Conservation (phyloP, 495 filamentous ascomycete species). For the Penicillium psychrofluorescens region DNA sequence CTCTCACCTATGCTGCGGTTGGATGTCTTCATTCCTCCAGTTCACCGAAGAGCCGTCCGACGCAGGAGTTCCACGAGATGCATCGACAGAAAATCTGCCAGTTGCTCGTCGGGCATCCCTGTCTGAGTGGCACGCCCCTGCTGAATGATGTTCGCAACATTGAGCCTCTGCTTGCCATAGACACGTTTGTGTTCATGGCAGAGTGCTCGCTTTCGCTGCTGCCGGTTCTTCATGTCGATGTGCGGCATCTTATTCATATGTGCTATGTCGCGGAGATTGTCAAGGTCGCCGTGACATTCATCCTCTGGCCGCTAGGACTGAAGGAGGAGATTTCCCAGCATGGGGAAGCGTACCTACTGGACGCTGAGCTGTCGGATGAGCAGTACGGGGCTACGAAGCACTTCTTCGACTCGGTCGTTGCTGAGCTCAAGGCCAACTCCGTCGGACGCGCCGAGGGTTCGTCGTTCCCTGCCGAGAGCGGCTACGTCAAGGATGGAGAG, state of each 20-base stretch:
- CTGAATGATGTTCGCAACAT: conserved; percentile 43
- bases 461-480: conserved; percentile 34
- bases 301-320: conserved; percentile 35
- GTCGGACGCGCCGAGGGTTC: conserved; percentile 36
- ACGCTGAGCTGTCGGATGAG: conserved; percentile 21
- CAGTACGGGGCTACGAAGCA: conserved; percentile 23
- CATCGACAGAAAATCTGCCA: conserved; percentile 69
- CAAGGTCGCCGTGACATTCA: conserved; percentile 54
- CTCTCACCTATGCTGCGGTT: conserved; percentile 73
- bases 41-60: conserved; percentile 50
- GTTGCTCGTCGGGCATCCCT: conserved; percentile 60
- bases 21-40: conserved; percentile 52
- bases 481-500: conserved; percentile 38
- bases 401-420: conserved; percentile 36
- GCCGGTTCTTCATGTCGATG: conserved; percentile 64
- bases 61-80: conserved; percentile 60
- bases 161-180: conserved; percentile 63
- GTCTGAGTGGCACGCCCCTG: conserved; percentile 24
- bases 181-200: conserved; percentile 82
- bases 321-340: conserved; percentile 32
- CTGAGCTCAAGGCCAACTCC: conserved; percentile 36
- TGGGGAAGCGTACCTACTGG: conserved; percentile 23
- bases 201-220: conserved; percentile 64
- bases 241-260: conserved; percentile 75
- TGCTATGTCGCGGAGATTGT: conserved; percentile 91